These are phyloP conservation scores for Ogataea paraovalis DNA, from an alignment of 805 yeast genomes.

Conservation along the genomic window DNA sequence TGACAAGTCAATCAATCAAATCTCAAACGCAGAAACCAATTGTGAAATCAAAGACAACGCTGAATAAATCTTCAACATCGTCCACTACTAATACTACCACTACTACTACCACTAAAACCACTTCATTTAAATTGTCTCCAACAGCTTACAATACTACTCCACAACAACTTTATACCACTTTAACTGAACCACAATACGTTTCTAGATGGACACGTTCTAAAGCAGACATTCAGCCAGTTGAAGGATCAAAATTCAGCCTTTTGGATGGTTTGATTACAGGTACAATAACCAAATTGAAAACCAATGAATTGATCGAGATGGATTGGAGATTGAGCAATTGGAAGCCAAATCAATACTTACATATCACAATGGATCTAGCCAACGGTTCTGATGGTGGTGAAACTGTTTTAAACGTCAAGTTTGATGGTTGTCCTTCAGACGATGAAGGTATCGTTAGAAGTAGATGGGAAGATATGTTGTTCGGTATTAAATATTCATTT, in stretches of 20 bases:
- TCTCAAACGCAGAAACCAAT: slow-evolving; percentile 25
- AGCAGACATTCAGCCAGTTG: slow-evolving; percentile 54
- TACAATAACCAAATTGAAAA: slow-evolving; percentile 54
- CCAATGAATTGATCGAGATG: slow-evolving; percentile 59
- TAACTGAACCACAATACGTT: slow-evolving; percentile 71
- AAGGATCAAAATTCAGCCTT: slow-evolving; percentile 59
- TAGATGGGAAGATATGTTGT: slow-evolving; percentile 85
- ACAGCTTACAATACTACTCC: slow-evolving; percentile 85
- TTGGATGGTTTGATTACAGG: slow-evolving; percentile 90
- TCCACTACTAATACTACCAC: slow-evolving; percentile 5
- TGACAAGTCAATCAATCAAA: slow-evolving; percentile 35
- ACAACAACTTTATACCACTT: slow-evolving; percentile 74
- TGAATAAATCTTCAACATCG: slow-evolving; percentile 19
- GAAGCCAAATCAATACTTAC: slow-evolving; percentile 81
- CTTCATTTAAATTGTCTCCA: slow-evolving; percentile 65
- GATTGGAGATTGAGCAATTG: slow-evolving; percentile 87
- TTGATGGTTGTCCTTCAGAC: slow-evolving; percentile 91
- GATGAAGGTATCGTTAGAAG: slow-evolving; percentile 84
- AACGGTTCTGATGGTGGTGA: slow-evolving; percentile 75
- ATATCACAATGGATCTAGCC: slow-evolving; percentile 52
- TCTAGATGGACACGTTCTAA: slow-evolving; percentile 88
- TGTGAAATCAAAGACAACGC: slow-evolving; percentile 26
- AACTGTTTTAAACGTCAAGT: slow-evolving; percentile 71
- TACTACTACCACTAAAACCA: slow-evolving; percentile 46
- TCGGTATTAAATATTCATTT: slow-evolving; percentile 89